These are phyloP conservation scores for Mallotus repandus DNA, from an alignment of 441 rosid species.

Conservation along the genomic window DNA sequence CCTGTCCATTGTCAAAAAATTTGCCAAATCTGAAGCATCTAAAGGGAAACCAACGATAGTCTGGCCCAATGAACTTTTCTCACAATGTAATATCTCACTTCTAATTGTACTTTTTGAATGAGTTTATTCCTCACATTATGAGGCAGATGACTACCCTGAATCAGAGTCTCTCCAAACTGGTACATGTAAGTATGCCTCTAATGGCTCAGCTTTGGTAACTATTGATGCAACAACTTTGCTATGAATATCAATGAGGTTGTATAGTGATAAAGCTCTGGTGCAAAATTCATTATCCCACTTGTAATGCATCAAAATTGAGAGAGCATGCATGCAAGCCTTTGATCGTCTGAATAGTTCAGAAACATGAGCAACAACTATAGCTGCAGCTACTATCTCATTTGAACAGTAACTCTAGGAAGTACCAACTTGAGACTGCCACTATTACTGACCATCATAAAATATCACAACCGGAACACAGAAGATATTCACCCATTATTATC, in stretches of 20 bases:
- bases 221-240: slow-evolving; percentile 96
- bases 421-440: slow-evolving; percentile 39
- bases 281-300: slow-evolving; percentile 91
- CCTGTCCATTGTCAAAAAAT: slow-evolving; percentile 93
- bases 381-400: slow-evolving; percentile 97
- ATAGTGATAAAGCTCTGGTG: slow-evolving; percentile 79
- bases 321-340: slow-evolving; percentile 88
- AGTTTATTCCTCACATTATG: slow-evolving; percentile 40
- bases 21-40: slow-evolving; percentile 97
- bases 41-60: slow-evolving; percentile 59
- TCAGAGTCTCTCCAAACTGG: slow-evolving; percentile 71
- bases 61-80: slow-evolving; percentile 55
- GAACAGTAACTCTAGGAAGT: slow-evolving; percentile 98
- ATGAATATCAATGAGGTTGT: slow-evolving; percentile 93
- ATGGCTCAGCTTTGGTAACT: slow-evolving; percentile 92
- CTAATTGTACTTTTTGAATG: slow-evolving; percentile 42
- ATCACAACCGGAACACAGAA: too few species aligned
- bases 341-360: slow-evolving; percentile 94
- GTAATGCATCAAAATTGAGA: slow-evolving; percentile 84
- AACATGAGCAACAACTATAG: slow-evolving; percentile 99
- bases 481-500: too few species aligned
- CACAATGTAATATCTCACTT: slow-evolving; percentile 44
- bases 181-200: slow-evolving; percentile 74
- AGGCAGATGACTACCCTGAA: slow-evolving; percentile 42
- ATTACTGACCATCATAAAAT: too few species aligned